Percentiles rank a stretch among this genome's conserved stretches.
Evolutionary conservation across 352 stramenopile genomes (phyloP).

Genomic region (Phytophthora syringae): DNA sequence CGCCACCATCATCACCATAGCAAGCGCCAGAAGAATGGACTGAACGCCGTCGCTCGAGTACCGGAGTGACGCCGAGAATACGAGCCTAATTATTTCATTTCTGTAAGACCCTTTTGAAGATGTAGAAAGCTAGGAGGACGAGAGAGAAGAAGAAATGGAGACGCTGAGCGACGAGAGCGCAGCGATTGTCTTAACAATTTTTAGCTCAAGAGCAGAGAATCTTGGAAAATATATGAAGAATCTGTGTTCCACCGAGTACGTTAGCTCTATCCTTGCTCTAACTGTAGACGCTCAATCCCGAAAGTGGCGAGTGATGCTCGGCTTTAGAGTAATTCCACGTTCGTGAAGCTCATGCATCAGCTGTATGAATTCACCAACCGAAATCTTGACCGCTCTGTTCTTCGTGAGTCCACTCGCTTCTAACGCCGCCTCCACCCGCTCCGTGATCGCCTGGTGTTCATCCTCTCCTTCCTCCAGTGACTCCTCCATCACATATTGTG

Average conservation of each 20-base stretch:
- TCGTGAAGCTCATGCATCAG: conserved; percentile 57
- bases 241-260: conserved; percentile 6
- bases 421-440: conserved; percentile 57
- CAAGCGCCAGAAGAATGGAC: conserved; percentile 58
- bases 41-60: conserved; percentile 16
- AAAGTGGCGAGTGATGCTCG: conserved; percentile 77
- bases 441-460: conserved; percentile 45
- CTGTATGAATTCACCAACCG: conserved; percentile 62
- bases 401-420: conserved; percentile 47
- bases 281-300: conserved; percentile 37
- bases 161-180: conserved; percentile 11
- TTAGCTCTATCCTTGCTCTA: conserved; percentile 2
- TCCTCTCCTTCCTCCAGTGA: conserved; percentile 28
- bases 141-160: conserved; percentile 40
- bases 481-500: conserved; percentile 35
- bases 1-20: conserved; percentile 49
- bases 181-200: conserved; percentile 2
- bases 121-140: conserved; percentile 33
- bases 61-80: conserved; percentile 23
- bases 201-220: conserved; percentile 5
- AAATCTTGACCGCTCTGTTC: conserved; percentile 72
- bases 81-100: conserved; percentile 47
- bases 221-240: conserved; percentile 21
- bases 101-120: conserved; percentile 44
- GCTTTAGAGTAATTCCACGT: conserved; percentile 54